phyloP scores from a whole-genome alignment of 495 filamentous ascomycete genomes.

The Penicillium ochrochloron region DNA sequence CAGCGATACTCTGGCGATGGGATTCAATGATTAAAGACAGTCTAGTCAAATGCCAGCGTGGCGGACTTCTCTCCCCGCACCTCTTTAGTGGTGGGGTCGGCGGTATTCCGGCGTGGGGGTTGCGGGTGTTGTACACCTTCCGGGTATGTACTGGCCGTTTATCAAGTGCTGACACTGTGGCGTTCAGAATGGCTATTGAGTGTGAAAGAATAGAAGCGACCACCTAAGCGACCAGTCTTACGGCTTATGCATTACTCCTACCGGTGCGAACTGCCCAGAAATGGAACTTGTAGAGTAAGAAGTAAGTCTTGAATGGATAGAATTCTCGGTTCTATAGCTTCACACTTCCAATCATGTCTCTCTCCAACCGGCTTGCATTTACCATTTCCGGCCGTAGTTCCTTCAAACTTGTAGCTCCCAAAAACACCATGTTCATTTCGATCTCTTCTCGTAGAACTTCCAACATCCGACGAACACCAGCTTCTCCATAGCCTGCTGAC shows the following conservation, averaged over 20 bases:
- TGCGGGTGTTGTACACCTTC: not conserved
- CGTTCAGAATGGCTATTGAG: too few relatives aligned
- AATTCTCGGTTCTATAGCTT: slow-evolving; percentile 31
- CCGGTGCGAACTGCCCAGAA: too few relatives aligned
- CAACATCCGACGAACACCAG: slow-evolving; percentile 38
- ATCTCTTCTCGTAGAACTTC: slow-evolving; percentile 45
- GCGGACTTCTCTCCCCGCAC: slow-evolving; percentile 17
- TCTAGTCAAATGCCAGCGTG: not conserved
- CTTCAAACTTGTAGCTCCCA: slow-evolving; percentile 34
- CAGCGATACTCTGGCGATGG: not conserved
- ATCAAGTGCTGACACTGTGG: not conserved
- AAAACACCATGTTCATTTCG: slow-evolving; percentile 45
- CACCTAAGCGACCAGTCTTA: too few relatives aligned
- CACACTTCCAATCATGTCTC: slow-evolving; percentile 39
- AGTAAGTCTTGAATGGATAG: too few relatives aligned
- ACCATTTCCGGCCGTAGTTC: slow-evolving; percentile 41
- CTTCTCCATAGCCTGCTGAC: slow-evolving; percentile 58
- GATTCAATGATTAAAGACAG: not conserved
- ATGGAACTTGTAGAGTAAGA: too few relatives aligned
- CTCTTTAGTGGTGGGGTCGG: slow-evolving; percentile 1
- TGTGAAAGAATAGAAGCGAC: too few relatives aligned
- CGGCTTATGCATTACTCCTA: too few relatives aligned
- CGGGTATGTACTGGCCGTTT: not conserved
- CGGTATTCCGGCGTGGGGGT: slow-evolving; percentile 18
- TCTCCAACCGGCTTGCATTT: slow-evolving; percentile 43